Evolutionary conservation across 305 asterid genomes (phyloP).

Genomic region (Fraxinus floribunda): DNA sequence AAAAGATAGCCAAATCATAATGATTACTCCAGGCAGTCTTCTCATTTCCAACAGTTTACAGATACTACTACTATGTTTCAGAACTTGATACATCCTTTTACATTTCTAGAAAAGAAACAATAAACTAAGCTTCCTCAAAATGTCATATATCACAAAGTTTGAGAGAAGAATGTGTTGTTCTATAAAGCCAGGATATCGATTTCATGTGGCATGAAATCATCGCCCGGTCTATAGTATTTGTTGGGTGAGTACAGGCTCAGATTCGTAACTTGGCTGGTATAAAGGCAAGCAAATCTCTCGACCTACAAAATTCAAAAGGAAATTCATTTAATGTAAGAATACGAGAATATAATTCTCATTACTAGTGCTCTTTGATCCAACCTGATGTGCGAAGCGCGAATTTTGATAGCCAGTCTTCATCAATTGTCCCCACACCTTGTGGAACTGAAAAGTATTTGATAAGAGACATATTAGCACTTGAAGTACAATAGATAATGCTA

Average conservation of each 20-base stretch:
- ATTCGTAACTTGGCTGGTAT: conserved; percentile 83
- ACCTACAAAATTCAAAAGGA: conserved; percentile 45
- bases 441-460: conserved; percentile 61
- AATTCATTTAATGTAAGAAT: not conserved
- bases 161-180: conserved; percentile 7
- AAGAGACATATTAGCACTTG: not conserved
- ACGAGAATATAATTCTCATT: not conserved
- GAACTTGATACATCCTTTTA: conserved; percentile 9
- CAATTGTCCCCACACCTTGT: conserved; percentile 96
- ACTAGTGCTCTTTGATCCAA: conserved; percentile 21
- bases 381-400: conserved; percentile 99
- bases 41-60: conserved; percentile 6
- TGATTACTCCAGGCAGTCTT: not conserved
- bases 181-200: conserved; percentile 55
- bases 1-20: not conserved
- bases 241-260: conserved; percentile 85
- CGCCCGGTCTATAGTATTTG: conserved; percentile 91
- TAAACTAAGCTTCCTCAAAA: not conserved
- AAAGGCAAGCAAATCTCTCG: conserved; percentile 97
- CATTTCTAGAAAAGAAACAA: not conserved
- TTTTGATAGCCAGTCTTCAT: conserved; percentile 98
- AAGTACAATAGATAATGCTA: not conserved
- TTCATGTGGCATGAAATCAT: conserved; percentile 98
- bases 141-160: not conserved
- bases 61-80: conserved; percentile 1